A percentile compares a stretch with the other conserved stretches of the same genome.
Evolutionary conservation across 2,329 filamentous ascomycete genomes (phyloP).

Genomic region (Talaromyces sp.): DNA sequence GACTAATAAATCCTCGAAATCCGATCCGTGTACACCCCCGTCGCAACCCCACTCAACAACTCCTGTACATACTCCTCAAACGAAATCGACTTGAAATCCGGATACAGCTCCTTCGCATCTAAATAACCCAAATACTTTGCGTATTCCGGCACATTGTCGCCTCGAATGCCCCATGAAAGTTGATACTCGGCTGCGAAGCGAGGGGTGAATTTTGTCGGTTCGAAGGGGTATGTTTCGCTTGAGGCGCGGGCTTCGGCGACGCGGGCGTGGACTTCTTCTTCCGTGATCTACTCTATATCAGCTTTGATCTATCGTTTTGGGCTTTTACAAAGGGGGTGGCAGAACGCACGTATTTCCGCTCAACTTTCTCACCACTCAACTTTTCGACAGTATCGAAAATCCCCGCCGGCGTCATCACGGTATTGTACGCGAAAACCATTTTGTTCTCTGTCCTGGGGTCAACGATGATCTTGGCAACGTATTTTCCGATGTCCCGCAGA

Average conservation of each 20-base stretch:
- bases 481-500: constrained; percentile 48
- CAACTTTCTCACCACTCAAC: constrained; percentile 43
- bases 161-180: constrained; percentile 40
- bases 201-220: constrained; percentile 13
- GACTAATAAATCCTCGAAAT: constrained; percentile 18
- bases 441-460: constrained; percentile 51
- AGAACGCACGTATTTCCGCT: constrained; percentile 25
- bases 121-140: constrained; percentile 53
- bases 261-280: constrained; percentile 15
- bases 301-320: not conserved
- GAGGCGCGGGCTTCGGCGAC: constrained; percentile 12
- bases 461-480: constrained; percentile 46
- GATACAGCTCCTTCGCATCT: constrained; percentile 48
- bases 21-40: constrained; percentile 20
- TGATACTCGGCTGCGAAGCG: constrained; percentile 34
- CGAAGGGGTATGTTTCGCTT: constrained; percentile 18
- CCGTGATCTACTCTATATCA: constrained; percentile 8
- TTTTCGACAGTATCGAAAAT: constrained; percentile 41
- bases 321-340: not conserved
- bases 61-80: constrained; percentile 35
- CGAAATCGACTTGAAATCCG: constrained; percentile 39
- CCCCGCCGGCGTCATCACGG: constrained; percentile 41
- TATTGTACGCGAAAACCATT: constrained; percentile 44
- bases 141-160: constrained; percentile 48
- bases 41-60: constrained; percentile 34